Evolutionary conservation across 2,329 filamentous ascomycete species (phyloP).

Genomic region (Neofusicoccum sp.): DNA sequence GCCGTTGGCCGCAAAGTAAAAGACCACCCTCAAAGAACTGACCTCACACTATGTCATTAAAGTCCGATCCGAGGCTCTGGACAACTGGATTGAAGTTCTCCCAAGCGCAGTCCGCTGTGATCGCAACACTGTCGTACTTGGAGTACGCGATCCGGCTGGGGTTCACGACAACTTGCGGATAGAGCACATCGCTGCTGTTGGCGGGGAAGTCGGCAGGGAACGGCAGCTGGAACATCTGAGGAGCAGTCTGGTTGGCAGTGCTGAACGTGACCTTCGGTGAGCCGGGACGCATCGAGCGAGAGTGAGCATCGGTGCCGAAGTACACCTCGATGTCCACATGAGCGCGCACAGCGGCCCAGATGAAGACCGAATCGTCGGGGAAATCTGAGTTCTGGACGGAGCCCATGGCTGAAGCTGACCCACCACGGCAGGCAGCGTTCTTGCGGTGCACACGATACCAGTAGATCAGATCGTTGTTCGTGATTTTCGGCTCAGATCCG

Average conservation of each 20-base stretch:
- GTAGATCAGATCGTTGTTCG: slow-evolving; percentile 37
- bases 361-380: slow-evolving; percentile 37
- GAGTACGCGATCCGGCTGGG: slow-evolving; percentile 11
- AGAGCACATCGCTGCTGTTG: slow-evolving; percentile 8
- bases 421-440: slow-evolving; percentile 30
- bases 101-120: slow-evolving; percentile 16
- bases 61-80: slow-evolving; percentile 5
- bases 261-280: slow-evolving; percentile 10
- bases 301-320: slow-evolving; percentile 1
- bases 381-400: slow-evolving; percentile 29
- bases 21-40: neutral
- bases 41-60: slow-evolving; percentile 1
- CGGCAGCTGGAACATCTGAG: slow-evolving; percentile 6
- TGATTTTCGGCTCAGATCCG: slow-evolving; percentile 31
- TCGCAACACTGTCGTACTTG: slow-evolving; percentile 16
- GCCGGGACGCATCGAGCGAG: neutral
- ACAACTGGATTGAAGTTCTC: slow-evolving; percentile 18
- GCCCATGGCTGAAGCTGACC: slow-evolving; percentile 24
- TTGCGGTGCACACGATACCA: slow-evolving; percentile 42
- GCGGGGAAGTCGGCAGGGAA: slow-evolving; percentile 13
- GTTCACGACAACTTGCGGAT: slow-evolving; percentile 13
- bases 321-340: slow-evolving; percentile 16
- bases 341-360: slow-evolving; percentile 35
- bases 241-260: slow-evolving; percentile 8
- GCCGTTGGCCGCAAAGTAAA: neutral